Percentiles rank a stretch among this genome's conserved stretches.
phyloP scores from a whole-genome alignment of 129 eudicot species.

The Tagetes erecta region DNA sequence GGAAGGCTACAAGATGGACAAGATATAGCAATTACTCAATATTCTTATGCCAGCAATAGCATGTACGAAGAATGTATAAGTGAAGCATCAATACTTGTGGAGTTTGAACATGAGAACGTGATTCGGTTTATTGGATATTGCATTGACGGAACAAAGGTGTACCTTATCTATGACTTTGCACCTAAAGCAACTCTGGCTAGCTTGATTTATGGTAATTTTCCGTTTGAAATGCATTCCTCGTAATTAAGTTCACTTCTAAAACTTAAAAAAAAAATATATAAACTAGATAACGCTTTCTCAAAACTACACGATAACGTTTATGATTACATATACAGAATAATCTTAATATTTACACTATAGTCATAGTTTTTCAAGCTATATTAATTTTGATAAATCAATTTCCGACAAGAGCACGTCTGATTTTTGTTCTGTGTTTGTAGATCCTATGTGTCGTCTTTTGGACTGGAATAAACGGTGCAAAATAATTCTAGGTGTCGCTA shows the following conservation, averaged over 20 bases:
- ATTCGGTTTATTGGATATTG: constrained; percentile 12
- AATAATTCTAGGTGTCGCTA: constrained; percentile 26
- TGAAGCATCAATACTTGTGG: constrained; percentile 2
- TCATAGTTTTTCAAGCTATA: neutral
- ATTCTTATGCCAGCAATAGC: neutral
- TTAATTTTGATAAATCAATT: too few relatives aligned
- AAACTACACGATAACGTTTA: too few relatives aligned
- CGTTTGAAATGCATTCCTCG: neutral
- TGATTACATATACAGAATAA: too few relatives aligned
- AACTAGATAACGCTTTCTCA: too few relatives aligned
- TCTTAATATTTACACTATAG: neutral
- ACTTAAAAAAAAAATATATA: too few relatives aligned
- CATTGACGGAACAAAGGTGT: neutral
- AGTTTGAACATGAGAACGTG: constrained; percentile 8
- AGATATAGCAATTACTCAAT: neutral
- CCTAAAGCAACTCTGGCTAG: neutral
- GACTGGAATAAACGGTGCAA: constrained; percentile 13
- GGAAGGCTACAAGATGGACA: constrained; percentile 17
- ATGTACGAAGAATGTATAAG: neutral
- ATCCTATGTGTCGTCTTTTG: neutral
- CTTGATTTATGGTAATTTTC: constrained; percentile 2
- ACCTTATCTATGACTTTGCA: constrained; percentile 15
- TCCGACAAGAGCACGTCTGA: neutral
- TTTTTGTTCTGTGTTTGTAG: constrained; percentile 19
- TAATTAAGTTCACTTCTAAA: neutral